Base-by-base conservation (phyloP, 371 early-diverging fungal genomes). In the Batrachochytrium dendrobatidis region DNA sequence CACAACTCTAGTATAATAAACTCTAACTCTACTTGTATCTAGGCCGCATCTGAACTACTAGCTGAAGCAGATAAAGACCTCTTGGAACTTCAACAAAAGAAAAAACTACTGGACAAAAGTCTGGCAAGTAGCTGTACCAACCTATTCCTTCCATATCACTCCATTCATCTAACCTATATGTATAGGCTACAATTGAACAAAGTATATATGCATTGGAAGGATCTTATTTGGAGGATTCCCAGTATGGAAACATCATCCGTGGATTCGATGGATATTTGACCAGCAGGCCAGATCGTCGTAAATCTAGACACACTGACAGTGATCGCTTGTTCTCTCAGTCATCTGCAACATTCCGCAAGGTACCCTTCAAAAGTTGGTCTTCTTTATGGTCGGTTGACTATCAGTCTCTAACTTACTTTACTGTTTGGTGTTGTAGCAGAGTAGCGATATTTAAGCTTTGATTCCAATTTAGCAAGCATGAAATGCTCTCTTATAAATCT, bases 181-280 rank as follows among this genome's bases (percentile, higher is more conserved):
- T 0, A 30, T 49, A 70, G 74, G 64, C 76, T 56, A 83, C 77
- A 34, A 67, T 91, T 15, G 91, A 91, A 65, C 68, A 81, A 30
- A 77, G 81, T 46, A 86, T 91, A 56, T 91, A 88, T 69, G 67
- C 80, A 4, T 86, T 87, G 68, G 91, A 91, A 61, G 86, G 86
- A 1, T 83, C 86, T 12, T 91, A 91, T 62, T 64, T 91, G 46
- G 89, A 88, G 68, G 90, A 91, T 48, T 89, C 91, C 4, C 83
- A 80, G 33, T 79, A 81, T 48, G 91, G 91, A 17, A 91, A 91
- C 59, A 84, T 91, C 45, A 83, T 91, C 51, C 80, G 83, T 31
- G 91, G 91, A 0, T 91, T 89, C 63, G 90, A 88, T 35, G 87
- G 86, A 0, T 91, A 89, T 54, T 50, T 82, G 32, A 65, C 58